Percentiles rank a stretch among this genome's conserved stretches.
phyloP scores from a whole-genome alignment of 2,329 filamentous ascomycete species.

The Ramichloridium luteum region DNA sequence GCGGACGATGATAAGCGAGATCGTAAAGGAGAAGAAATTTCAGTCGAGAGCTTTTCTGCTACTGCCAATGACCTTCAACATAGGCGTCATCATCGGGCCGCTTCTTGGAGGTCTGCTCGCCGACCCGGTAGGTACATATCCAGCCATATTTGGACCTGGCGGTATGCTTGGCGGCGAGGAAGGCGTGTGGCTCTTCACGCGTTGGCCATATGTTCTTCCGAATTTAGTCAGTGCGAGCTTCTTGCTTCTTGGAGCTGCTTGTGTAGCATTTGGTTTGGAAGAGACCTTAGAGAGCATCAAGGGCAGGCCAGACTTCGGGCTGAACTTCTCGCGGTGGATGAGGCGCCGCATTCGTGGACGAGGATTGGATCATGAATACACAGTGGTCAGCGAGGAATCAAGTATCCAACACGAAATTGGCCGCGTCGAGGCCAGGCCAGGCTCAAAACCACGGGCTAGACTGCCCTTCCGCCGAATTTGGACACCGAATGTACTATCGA shows the following conservation, averaged over 20 bases:
- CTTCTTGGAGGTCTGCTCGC: constrained; percentile 56
- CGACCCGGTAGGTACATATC: constrained; percentile 51
- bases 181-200: constrained; percentile 50
- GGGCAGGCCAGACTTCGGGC: constrained; percentile 30
- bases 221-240: constrained; percentile 54
- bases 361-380: constrained; percentile 19
- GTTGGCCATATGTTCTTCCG: constrained; percentile 57
- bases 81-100: constrained; percentile 36
- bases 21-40: constrained; percentile 55
- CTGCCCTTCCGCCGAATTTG: constrained; percentile 36
- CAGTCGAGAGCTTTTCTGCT: constrained; percentile 45
- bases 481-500: constrained; percentile 34
- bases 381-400: constrained; percentile 15
- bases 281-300: constrained; percentile 39
- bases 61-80: constrained; percentile 57
- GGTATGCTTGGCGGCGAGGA: constrained; percentile 44
- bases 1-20: constrained; percentile 62
- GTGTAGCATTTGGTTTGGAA: constrained; percentile 53
- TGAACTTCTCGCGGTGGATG: constrained; percentile 29
- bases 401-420: constrained; percentile 13
- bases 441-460: constrained; percentile 19
- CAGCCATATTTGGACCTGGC: constrained; percentile 48
- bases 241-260: constrained; percentile 42
- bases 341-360: constrained; percentile 12
- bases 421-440: background rate